Evolutionary conservation across 2,329 filamentous ascomycete genomes (phyloP), one percentile per base, ranked within the genome.

Genomic region (Xylaria hypoxylon): DNA sequence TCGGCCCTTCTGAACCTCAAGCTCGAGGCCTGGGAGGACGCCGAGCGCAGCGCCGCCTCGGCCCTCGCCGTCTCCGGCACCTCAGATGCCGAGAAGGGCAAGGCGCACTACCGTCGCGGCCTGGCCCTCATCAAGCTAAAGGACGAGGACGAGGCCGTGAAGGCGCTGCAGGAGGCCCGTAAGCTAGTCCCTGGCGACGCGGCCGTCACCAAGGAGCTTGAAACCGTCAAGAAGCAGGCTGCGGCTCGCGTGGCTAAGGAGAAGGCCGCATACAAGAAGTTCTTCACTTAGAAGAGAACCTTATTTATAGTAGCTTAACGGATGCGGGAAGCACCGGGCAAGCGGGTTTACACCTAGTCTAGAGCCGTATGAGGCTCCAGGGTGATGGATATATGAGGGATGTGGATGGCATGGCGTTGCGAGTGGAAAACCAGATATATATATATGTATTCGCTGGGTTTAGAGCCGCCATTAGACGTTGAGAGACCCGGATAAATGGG

Each of bases 201-300:
- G 0, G 92, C 88, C 52, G 88, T 98, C 70, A 80, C 84, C 67
- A 91, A 88, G 74, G 94, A 97, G 82, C 85, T 96, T 61, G 85
- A 87, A 19, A 81, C 85, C n/a, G 89, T 96, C 59, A 97, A 94
- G 87, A 90, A 90, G 82, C 88, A 86, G 74, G 87, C 91, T 28
- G 85, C 88, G 11, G 92, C 90, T 64, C 87, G 91, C 68, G 86
- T 89, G 68, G 91, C 92, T 78, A 97, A 94, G 87, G 93, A 97
- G 84, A 96, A 94, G 87, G 93, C 92, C 73, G 91, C 90, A 5
- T 97, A 95, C 79, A 92, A 91, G 83, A 98, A 97, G 83, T 96
- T 96, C 81, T 98, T 98, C 77, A 79, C 83, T 45, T 89, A 76
- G 22, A 45, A 40, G 11, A 47, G 3, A 47, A 24, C 13, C 3